Evolutionary conservation across 208 protist species (phyloP).

Genomic region (Naegleria gruberi): DNA sequence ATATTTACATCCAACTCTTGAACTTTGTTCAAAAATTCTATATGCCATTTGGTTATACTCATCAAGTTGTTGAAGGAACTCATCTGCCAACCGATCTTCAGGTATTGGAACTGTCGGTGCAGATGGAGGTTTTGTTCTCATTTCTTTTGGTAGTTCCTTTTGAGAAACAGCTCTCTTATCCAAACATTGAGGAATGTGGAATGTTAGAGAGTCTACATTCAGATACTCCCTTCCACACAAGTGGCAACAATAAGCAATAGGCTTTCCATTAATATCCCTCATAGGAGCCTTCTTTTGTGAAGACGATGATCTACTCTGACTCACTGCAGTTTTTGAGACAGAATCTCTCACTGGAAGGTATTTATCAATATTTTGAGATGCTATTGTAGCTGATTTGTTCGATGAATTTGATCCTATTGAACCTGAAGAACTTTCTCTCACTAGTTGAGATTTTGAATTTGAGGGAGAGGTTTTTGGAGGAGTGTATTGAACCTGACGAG

Average conservation of each 20-base stretch:
- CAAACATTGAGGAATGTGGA: slow-evolving; percentile 5
- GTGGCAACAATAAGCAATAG: neutral
- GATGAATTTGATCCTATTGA: no score
- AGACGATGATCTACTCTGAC: no score
- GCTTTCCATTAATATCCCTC: neutral
- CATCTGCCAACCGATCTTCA: neutral
- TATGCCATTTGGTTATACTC: neutral
- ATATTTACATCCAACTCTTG: neutral
- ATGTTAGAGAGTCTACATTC: neutral
- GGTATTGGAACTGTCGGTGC: neutral
- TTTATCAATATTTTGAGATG: no score
- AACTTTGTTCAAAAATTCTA: slow-evolving; percentile 4
- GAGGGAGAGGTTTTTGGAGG: no score
- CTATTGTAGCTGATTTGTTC: no score
- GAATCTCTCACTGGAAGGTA: no score
- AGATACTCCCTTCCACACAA: neutral
- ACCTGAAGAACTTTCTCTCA: no score
- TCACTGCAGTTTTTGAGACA: neutral
- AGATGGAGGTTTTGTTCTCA: neutral
- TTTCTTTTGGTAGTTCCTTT: neutral
- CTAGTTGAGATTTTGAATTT: no score
- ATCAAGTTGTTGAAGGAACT: neutral
- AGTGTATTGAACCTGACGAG: no score
- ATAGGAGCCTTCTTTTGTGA: neutral
- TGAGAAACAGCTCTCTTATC: neutral